These are phyloP conservation scores for Talaromyces borbonicus DNA, from an alignment of 495 filamentous ascomycete species.

Conservation along the genomic window DNA sequence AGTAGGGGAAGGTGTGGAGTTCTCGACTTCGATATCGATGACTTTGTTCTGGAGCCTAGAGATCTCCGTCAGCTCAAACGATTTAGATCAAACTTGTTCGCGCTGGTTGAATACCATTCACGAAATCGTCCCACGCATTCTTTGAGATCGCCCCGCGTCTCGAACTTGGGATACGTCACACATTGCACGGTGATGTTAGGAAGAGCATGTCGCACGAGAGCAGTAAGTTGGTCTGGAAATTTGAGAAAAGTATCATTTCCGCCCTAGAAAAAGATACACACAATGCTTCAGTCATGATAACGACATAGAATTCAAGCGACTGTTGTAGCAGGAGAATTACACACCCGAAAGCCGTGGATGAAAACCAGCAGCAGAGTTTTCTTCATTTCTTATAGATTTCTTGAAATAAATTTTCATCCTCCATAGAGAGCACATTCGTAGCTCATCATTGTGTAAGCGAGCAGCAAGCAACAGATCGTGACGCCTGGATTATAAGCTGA, in stretches of 20 bases:
- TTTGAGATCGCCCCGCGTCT: slow-evolving; percentile 79
- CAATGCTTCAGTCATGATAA: not conserved
- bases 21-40: slow-evolving; percentile 85
- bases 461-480: not conserved
- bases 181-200: slow-evolving; percentile 62
- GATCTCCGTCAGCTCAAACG: too few species aligned
- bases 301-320: not conserved
- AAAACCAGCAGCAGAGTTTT: slow-evolving; percentile 87
- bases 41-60: slow-evolving; percentile 82
- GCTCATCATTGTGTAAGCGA: not conserved
- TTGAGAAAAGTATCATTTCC: slow-evolving; percentile 77
- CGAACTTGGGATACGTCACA: slow-evolving; percentile 79
- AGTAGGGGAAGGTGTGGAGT: slow-evolving; percentile 74
- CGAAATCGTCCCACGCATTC: slow-evolving; percentile 73
- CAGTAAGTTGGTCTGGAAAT: slow-evolving; percentile 66
- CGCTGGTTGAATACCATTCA: slow-evolving; percentile 88
- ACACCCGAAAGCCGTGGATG: slow-evolving; percentile 95
- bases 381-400: slow-evolving; percentile 46
- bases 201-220: slow-evolving; percentile 57
- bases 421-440: not conserved
- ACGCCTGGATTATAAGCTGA: not conserved
- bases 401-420: not conserved
- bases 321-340: slow-evolving; percentile 7
- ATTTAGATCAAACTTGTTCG: too few species aligned
- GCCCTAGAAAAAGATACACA: slow-evolving; percentile 47